Evolutionary conservation across 2,329 filamentous ascomycete genomes (phyloP), one percentile per base, ranked within the genome.

Genomic region (Ophiostoma pallidulum): DNA sequence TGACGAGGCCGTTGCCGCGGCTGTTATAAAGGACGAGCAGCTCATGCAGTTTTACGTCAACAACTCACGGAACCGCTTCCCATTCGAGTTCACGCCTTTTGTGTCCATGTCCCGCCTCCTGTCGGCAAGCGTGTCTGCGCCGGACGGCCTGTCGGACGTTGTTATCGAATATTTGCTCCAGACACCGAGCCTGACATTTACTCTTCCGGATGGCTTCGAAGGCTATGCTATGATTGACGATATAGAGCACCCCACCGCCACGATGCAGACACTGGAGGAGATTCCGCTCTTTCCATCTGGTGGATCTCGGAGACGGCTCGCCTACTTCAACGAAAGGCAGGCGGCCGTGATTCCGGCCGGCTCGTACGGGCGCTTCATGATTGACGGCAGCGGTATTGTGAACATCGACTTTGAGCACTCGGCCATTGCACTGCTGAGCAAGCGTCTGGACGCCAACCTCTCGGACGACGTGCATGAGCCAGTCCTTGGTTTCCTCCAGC

Each of bases 1-100:
- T 20, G 56, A 58, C 45, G 58, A 63, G 41, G 63, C 68, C 32
- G 56, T 69, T 18, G 57, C 64, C 29, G 57, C 57, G 12, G 54
- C 61, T 10, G 63, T 84, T 53, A 64, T 82, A 20, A 65, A 72
- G 16, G 78, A 86, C 53, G 62, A 70, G 18, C 59, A 70, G 7
- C 64, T 88, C 16, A 71, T 84, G 58, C 71, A 71, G 19, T 69
- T 67, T 43, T 78, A 74, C 52, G 78, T 94, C 28, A 70, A 77
- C 42, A 77, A 85, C 60, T 80, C 90, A 7, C 74, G 83, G 37
- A 75, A 78, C 51, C 81, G 91, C 47, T 96, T 89, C 60, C 91
- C 91, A 0, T 91, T 86, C 62, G 91, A 96, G 64, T 82, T 86
- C 40, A 65, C 81, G 3, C 88, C 90, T 1, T 87, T 95, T 57